phyloP scores from a whole-genome alignment of 345 rosid genomes.

The Hibiscus tridactylites region DNA sequence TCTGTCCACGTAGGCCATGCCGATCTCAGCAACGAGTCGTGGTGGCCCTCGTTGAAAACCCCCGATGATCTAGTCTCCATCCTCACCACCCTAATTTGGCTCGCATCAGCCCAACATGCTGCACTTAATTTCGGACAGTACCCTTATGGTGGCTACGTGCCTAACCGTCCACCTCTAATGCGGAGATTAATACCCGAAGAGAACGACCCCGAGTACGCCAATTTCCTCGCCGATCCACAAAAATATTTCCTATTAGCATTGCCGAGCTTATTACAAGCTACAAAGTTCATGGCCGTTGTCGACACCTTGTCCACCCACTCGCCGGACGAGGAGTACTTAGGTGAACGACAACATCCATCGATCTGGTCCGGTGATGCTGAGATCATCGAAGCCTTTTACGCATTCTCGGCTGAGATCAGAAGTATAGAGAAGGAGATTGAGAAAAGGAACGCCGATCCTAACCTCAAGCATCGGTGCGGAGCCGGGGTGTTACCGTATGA shows the following conservation, averaged over 20 bases:
- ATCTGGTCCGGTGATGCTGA: constrained; percentile 75
- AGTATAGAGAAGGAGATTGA: constrained; percentile 79
- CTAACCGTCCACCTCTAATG: constrained; percentile 86
- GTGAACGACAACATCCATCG: constrained; percentile 81
- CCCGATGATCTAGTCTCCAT: constrained; percentile 50
- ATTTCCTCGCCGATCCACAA: constrained; percentile 65
- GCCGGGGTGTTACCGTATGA: constrained; percentile 96
- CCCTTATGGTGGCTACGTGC: constrained; percentile 86
- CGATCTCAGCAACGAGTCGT: constrained; percentile 49
- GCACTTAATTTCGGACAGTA: constrained; percentile 96
- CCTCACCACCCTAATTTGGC: constrained; percentile 81
- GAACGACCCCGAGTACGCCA: constrained; percentile 55
- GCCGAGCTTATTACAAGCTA: constrained; percentile 75
- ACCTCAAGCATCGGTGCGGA: constrained; percentile 65
- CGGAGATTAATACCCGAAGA: constrained; percentile 73
- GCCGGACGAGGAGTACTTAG: constrained; percentile 87
- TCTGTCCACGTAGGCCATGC: constrained; percentile 85
- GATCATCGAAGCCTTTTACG: constrained; percentile 64
- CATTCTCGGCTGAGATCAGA: constrained; percentile 59
- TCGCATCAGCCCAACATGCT: constrained; percentile 90
- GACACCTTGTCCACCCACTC: constrained; percentile 91
- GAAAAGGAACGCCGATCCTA: constrained; percentile 55
- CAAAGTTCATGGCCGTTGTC: constrained; percentile 94
- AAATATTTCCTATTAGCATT: constrained; percentile 63
- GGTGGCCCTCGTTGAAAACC: constrained; percentile 78